Evolutionary conservation across 768 basidiomycete genomes (phyloP).

Genomic region (Lentinus brumalis): DNA sequence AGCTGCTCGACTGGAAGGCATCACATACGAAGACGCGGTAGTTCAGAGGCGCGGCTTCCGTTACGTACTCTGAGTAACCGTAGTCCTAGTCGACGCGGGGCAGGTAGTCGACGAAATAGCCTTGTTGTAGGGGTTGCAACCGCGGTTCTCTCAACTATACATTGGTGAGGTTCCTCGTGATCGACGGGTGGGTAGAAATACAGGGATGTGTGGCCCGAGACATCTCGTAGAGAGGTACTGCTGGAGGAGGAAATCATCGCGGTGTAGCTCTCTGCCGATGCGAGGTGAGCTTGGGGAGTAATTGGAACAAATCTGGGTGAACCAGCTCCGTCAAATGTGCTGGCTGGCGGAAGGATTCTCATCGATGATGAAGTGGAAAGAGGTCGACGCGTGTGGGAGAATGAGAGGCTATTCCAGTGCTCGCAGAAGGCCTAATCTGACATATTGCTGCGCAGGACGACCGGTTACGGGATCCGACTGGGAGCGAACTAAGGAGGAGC

Average conservation of each 20-base stretch:
- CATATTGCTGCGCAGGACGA: neutral
- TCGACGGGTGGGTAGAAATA: no score
- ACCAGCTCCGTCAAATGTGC: conserved; percentile 26
- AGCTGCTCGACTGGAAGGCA: conserved; percentile 59
- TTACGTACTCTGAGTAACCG: conserved; percentile 47
- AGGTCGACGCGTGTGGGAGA: conserved; percentile 27
- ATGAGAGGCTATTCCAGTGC: neutral
- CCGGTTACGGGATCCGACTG: conserved; percentile 32
- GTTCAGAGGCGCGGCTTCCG: conserved; percentile 58
- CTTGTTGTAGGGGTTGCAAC: no score
- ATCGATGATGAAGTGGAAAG: conserved; percentile 27
- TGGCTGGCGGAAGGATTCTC: conserved; percentile 23
- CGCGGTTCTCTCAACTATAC: no score
- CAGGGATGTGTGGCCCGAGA: no score
- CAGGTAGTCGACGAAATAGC: no score
- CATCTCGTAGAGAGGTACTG: no score
- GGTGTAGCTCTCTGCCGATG: conserved; percentile 8
- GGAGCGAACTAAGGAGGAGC: conserved; percentile 49
- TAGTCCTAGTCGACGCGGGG: neutral
- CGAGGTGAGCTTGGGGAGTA: conserved; percentile 23
- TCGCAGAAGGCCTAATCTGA: no score
- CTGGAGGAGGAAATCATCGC: no score
- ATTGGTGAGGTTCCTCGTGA: no score
- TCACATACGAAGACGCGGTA: conserved; percentile 61
- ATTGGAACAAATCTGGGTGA: neutral